Percentiles rank a stretch among this genome's conserved stretches.
Conservation (phyloP, 257 asterid species). For the Primulina huaijiensis region DNA sequence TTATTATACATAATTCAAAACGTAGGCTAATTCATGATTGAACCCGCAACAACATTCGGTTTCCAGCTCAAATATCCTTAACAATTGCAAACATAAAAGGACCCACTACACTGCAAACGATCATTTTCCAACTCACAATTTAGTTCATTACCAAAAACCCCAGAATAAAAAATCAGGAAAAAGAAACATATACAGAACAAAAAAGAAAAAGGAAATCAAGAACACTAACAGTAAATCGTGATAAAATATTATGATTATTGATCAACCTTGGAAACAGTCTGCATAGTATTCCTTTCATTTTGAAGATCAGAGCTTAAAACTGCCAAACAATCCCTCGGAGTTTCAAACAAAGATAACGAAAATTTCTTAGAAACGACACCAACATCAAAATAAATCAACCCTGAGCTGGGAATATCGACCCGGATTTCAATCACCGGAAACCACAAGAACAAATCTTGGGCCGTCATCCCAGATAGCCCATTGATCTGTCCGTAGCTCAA, state of each 20-base stretch:
- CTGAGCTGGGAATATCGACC: slow-evolving; percentile 87
- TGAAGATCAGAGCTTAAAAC: slow-evolving; percentile 50
- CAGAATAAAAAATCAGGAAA: not conserved
- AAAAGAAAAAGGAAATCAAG: not conserved
- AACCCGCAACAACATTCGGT: slow-evolving; percentile 12
- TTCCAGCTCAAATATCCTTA: not conserved
- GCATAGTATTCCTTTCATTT: slow-evolving; percentile 32
- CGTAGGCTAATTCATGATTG: slow-evolving; percentile 2
- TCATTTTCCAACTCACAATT: slow-evolving; percentile 15
- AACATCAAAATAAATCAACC: slow-evolving; percentile 88
- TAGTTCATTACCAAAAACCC: slow-evolving; percentile 11
- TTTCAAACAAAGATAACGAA: slow-evolving; percentile 77
- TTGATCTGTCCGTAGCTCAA: slow-evolving; percentile 63
- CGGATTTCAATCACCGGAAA: slow-evolving; percentile 79
- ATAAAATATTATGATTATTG: not conserved
- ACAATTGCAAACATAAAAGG: slow-evolving; percentile 15
- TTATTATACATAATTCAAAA: slow-evolving; percentile 20
- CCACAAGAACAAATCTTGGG: slow-evolving; percentile 98
- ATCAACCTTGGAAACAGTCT: slow-evolving; percentile 45
- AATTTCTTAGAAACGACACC: slow-evolving; percentile 96
- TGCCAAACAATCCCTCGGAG: slow-evolving; percentile 80
- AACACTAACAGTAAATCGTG: not conserved
- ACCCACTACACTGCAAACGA: slow-evolving; percentile 18
- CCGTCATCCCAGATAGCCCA: slow-evolving; percentile 69
- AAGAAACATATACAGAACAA: not conserved